These are phyloP conservation scores for Mortierella sp. DNA, from an alignment of 371 early-diverging fungal genomes.

Conservation along the genomic window DNA sequence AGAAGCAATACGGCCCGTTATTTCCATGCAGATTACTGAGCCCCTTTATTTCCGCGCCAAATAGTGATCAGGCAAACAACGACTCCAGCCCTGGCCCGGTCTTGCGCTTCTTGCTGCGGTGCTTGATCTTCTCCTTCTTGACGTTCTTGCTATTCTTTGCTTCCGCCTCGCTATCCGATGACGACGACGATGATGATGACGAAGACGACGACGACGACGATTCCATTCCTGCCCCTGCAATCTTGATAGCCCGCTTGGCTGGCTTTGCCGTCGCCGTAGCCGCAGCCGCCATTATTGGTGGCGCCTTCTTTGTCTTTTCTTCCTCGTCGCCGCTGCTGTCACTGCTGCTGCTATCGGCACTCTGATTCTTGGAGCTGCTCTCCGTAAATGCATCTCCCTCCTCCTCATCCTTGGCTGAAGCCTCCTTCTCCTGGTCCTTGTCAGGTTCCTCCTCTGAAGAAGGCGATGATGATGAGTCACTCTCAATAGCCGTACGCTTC, in stretches of 20 bases:
- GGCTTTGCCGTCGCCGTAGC: not conserved
- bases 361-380: too few relatives aligned
- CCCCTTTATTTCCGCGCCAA: not conserved
- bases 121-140: conserved; percentile 12
- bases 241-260: not conserved
- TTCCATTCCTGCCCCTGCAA: not conserved
- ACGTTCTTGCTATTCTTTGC: not conserved
- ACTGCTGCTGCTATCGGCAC: not conserved
- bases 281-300: not conserved
- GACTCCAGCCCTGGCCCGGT: conserved; percentile 3
- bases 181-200: not conserved
- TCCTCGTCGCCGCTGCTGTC: not conserved
- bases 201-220: not conserved
- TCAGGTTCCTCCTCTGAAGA: not conserved
- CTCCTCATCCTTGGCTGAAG: not conserved
- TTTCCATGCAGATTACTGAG: too few relatives aligned
- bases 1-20: not conserved
- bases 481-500: conserved; percentile 5
- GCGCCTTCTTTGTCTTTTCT: not conserved
- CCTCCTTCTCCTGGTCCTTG: not conserved
- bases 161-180: conserved; percentile 12
- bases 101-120: not conserved
- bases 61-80: not conserved
- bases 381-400: too few relatives aligned
- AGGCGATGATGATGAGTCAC: not conserved